Conservation (phyloP, 345 rosid genomes). For the Lepidium didymum region DNA sequence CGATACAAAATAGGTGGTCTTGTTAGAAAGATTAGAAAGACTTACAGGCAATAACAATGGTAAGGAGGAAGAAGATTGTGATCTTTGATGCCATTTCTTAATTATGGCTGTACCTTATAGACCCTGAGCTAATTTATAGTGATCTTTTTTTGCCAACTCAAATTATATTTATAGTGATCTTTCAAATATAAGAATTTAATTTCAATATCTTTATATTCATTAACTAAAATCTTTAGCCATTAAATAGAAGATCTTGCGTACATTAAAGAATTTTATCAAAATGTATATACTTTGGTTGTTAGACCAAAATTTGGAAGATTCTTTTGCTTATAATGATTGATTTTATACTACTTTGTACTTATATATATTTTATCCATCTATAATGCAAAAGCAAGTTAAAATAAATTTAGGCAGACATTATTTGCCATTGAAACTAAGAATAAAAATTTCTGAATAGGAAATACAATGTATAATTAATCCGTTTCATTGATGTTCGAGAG, state of each 20-base stretch:
- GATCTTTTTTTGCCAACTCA: no score
- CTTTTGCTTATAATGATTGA: background rate
- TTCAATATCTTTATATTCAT: background rate
- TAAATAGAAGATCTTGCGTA: background rate
- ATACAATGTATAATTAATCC: no score
- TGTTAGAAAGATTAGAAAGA: background rate
- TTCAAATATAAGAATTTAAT: background rate
- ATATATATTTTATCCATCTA: background rate
- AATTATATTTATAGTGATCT: background rate
- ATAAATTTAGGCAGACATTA: background rate
- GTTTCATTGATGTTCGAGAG: background rate
- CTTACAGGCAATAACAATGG: conserved; percentile 8
- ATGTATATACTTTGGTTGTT: background rate
- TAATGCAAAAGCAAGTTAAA: background rate
- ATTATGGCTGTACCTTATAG: background rate
- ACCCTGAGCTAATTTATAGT: no score
- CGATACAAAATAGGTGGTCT: no score
- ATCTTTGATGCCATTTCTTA: conserved; percentile 17
- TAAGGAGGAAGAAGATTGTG: background rate
- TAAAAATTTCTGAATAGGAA: background rate
- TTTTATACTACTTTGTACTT: background rate
- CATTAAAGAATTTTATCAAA: background rate
- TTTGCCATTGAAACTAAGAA: background rate
- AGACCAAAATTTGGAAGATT: background rate
- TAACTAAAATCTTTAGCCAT: background rate